Percentiles rank a stretch among this genome's conserved stretches.
These are phyloP conservation scores for Chlamydomonas sp. DNA, from an alignment of 139 green algal genomes.

Conservation along the genomic window DNA sequence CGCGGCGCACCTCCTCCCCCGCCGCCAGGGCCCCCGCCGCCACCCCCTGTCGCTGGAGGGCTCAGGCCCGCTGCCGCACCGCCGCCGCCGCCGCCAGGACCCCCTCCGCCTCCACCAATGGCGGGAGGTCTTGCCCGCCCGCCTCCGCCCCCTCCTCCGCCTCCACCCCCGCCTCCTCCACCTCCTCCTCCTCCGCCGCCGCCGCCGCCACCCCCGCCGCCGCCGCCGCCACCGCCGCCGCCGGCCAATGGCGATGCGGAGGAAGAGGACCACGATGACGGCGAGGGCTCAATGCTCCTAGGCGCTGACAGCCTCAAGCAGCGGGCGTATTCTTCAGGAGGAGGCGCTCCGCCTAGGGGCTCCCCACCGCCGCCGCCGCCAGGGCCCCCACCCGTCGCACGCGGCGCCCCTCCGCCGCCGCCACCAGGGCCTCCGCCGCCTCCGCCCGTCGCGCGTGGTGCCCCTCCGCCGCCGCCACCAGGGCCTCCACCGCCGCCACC, in stretches of 20 bases:
- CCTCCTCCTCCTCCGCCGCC: background rate
- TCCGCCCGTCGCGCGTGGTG: background rate
- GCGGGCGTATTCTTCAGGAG: too few relatives aligned
- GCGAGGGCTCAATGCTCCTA: too few relatives aligned
- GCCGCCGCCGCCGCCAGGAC: conserved; percentile 11
- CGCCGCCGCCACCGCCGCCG: background rate
- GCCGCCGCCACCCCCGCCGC: background rate
- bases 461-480: too few relatives aligned
- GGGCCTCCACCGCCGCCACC: too few relatives aligned
- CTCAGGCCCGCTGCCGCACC: background rate
- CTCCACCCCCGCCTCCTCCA: background rate
- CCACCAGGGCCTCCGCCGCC: conserved; percentile 1
- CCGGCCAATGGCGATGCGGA: background rate
- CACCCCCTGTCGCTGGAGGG: background rate
- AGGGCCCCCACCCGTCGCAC: background rate
- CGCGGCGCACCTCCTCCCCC: background rate
- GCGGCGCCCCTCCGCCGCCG: background rate
- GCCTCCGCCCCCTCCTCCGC: conserved; percentile 1
- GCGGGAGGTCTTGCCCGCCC: background rate
- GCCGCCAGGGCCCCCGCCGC: background rate
- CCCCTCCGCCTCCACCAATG: conserved; percentile 1
- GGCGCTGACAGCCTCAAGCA: too few relatives aligned
- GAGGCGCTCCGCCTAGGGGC: too few relatives aligned
- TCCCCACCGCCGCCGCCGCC: too few relatives aligned
- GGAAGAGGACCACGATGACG: too few relatives aligned